Evolutionary conservation across 768 basidiomycete genomes (phyloP), one percentile per base, ranked within the genome.

Genomic region (Fomitopsis serialis): DNA sequence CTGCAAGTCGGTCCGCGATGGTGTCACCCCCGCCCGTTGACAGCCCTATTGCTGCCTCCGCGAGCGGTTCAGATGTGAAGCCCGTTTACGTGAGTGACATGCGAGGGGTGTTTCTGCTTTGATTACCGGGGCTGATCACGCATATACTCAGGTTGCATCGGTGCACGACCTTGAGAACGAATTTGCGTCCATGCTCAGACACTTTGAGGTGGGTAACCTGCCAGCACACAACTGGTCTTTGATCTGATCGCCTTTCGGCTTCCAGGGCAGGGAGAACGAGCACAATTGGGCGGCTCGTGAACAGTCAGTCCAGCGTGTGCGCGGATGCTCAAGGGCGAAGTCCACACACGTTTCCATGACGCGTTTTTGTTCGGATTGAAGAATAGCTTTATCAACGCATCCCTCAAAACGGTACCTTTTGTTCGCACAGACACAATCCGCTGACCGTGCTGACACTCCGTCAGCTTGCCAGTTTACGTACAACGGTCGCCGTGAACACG

Each of bases 241-340:
- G 35, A 13, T 46, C 27, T 45, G 21, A 50, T 40, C 34, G 27
- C 25, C 34, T 25, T 23, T 23, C 35, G 48, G 35, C 19, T 35
- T 34, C 2, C 56, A 93, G 87, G 97, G 96, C n/a, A 96, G 82
- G 71, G 96, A 99, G 72, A 89, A 89, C 1, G 96, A 99, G 66
- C 91, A 95, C 58, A 99, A 99, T 61, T 99, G 96, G 96, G 76
- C 80, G 42, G 72, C 76, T 25, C 80, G 96, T 54, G 96, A 99
- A 57, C 79, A 78, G 59, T 78, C 87, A 10, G 77, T 95, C 56
- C 75, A 81, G 42, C 78, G 83, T 17, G 87, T 98, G 8, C 81
- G 94, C 42, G 90, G 17, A 92, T 97, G 89, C 70, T 98, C 52
- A 87, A 85, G 64, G 92, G 92, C 24, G 90, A 89, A 36, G 87